These are phyloP conservation scores for Akanthomyces uredinophilus DNA, from an alignment of 2,329 filamentous ascomycete genomes.

Conservation along the genomic window DNA sequence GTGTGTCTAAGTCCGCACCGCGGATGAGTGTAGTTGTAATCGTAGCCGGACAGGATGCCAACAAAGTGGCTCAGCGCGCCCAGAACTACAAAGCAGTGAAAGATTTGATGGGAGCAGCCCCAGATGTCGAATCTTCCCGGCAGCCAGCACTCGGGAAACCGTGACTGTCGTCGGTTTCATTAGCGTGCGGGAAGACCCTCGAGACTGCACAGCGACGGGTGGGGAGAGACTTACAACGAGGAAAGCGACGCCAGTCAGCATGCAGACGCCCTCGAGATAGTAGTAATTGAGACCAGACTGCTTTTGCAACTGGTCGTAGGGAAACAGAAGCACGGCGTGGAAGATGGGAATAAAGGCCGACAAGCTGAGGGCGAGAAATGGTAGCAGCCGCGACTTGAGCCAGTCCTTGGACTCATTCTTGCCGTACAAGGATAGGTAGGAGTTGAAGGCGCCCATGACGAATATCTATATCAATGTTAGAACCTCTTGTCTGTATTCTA, in stretches of 20 bases:
- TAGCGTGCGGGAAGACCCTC: not conserved
- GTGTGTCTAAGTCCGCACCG: constrained; percentile 13
- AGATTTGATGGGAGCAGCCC: constrained; percentile 42
- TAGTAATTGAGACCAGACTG: constrained; percentile 38
- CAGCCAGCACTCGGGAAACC: constrained; percentile 37
- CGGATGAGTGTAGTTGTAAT: constrained; percentile 20
- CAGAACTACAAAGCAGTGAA: constrained; percentile 40
- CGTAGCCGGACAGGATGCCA: constrained; percentile 19
- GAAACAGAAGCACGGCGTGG: constrained; percentile 34
- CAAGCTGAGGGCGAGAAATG: constrained; percentile 34
- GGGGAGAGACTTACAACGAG: constrained; percentile 32
- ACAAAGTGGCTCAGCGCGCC: constrained; percentile 22
- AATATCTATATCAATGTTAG: constrained; percentile 26
- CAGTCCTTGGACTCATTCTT: constrained; percentile 31
- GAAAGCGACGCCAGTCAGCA: constrained; percentile 32
- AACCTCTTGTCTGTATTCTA: not conserved
- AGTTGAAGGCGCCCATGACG: constrained; percentile 28
- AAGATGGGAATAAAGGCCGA: constrained; percentile 34
- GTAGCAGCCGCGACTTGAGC: constrained; percentile 30
- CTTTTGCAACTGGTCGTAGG: constrained; percentile 32
- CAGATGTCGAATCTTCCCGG: constrained; percentile 41
- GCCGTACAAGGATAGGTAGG: constrained; percentile 31
- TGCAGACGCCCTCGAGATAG: constrained; percentile 33
- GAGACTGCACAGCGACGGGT: not conserved
- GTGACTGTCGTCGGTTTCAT: constrained; percentile 24